Percentiles rank a stretch among this genome's conserved stretches.
phyloP scores from a whole-genome alignment of 106 monocot species.

The Dendrobium huoshanense region DNA sequence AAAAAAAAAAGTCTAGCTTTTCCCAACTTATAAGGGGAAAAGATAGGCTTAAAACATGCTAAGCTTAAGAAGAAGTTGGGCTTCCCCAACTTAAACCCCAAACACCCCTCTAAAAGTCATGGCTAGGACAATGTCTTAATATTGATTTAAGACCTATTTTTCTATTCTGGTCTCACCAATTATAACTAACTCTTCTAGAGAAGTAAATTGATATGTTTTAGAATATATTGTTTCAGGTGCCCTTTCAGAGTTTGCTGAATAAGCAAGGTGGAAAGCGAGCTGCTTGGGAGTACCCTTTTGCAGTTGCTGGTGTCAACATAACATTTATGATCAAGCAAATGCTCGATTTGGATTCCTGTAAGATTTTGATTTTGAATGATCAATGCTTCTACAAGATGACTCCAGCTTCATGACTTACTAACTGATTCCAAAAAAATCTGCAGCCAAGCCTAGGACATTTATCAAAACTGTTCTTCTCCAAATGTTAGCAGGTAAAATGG shows the following conservation, averaged over 20 bases:
- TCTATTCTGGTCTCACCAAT: background rate
- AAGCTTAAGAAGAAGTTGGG: background rate
- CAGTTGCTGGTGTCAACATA: constrained; percentile 91
- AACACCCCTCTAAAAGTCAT: background rate
- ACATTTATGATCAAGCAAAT: constrained; percentile 96
- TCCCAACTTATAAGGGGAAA: too few species aligned
- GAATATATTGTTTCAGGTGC: constrained; percentile 33
- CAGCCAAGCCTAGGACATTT: constrained; percentile 77
- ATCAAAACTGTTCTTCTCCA: constrained; percentile 76
- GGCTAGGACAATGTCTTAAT: too few species aligned
- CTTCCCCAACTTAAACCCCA: background rate
- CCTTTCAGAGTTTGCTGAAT: constrained; percentile 65
- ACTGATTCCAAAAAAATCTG: constrained; percentile 3
- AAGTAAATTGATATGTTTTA: background rate
- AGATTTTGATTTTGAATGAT: constrained; percentile 1
- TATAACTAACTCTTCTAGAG: background rate
- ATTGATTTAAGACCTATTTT: background rate
- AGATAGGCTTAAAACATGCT: too few species aligned
- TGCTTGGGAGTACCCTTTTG: constrained; percentile 92
- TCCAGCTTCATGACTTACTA: background rate
- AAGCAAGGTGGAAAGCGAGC: constrained; percentile 76
- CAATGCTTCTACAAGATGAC: too few species aligned
- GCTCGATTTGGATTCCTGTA: constrained; percentile 38
- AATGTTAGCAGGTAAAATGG: constrained; percentile 66
- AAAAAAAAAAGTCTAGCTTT: too few species aligned